A percentile compares a stretch with the other conserved stretches of the same genome.
Conservation (phyloP, 768 basidiomycete genomes). For the Cystobasidium tubakii region DNA sequence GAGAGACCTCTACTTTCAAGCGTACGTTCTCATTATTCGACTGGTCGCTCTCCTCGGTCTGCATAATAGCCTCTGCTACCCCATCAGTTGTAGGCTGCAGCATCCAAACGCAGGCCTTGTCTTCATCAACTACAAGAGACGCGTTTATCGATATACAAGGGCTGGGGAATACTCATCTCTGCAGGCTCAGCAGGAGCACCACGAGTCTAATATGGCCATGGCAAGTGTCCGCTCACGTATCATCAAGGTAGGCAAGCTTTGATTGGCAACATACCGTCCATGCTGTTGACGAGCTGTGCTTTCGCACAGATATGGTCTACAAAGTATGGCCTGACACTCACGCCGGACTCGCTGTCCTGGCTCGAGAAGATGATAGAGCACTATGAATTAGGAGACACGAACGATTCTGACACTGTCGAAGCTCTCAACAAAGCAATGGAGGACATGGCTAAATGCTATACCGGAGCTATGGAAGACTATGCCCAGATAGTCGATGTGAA, state of each 20-base stretch:
- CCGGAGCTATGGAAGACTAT: constrained; percentile 12
- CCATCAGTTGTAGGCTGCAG: too few relatives aligned
- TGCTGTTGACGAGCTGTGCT: too few relatives aligned
- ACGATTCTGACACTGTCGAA: neutral
- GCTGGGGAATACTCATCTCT: neutral
- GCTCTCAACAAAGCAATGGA: constrained; percentile 20
- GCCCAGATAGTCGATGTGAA: constrained; percentile 9
- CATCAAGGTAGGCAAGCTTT: constrained; percentile 12
- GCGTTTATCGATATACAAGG: neutral
- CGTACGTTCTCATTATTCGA: too few relatives aligned
- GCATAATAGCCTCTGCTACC: too few relatives aligned
- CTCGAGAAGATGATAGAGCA: constrained; percentile 36
- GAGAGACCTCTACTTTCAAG: too few relatives aligned
- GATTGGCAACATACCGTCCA: neutral
- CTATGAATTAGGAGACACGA: constrained; percentile 26
- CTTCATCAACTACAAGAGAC: neutral
- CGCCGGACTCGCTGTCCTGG: constrained; percentile 21
- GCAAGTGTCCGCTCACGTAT: constrained; percentile 16
- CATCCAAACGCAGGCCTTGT: too few relatives aligned
- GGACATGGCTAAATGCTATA: constrained; percentile 21
- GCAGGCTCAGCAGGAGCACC: neutral
- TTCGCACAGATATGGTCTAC: constrained; percentile 32
- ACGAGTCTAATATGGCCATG: neutral
- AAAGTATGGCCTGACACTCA: constrained; percentile 33
- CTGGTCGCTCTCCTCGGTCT: too few relatives aligned